Evolutionary conservation across 108 stramenopile species (phyloP), one percentile per base, ranked within the genome.

Genomic region (Schizochytrium sp.): DNA sequence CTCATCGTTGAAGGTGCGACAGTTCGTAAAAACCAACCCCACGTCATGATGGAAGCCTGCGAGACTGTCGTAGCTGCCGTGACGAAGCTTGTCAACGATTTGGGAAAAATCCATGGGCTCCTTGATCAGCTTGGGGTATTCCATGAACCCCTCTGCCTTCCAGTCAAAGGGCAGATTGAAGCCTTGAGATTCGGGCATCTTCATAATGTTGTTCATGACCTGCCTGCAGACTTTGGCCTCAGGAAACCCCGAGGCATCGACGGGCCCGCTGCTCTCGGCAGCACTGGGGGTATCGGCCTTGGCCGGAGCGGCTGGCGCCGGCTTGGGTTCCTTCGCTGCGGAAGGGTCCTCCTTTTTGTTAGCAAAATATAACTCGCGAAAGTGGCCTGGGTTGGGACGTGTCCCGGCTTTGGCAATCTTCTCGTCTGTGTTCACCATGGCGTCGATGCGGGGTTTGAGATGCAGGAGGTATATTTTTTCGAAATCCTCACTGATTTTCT

Each of bases 1-100:
- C 63, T 69, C 63, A 69, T 69, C 18, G 93, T 98, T 98, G 93
- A 98, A 99, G 10, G 19, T 72, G 93, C 95, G 96, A 48, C 97
- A 97, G 87, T 99, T 99, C 69, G 87, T 58, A 90, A 96, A 96
- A 16, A 92, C 92, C 14, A 94, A 93, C 60, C 47, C 14, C 5
- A 94, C 92, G 60, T 94, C 94, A 5, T 60, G 90, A 8, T 72
- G 57, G 59, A 94, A 89, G 28, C 72, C 88, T n/a, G 90, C 87
- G 55, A 92, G 44, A 57, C 87, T 69, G 5, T 44, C 45, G 91
- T 93, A 94, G 14, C 41, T 43, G n/a, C 91, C 87, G 53, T 72
- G 45, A 12, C 89, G 72, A 16, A 94, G 87, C 44, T 89, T 58
- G 41, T 51, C 90, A 41, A 89, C 88, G 14, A 93, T 63, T 28